These are phyloP conservation scores for Omphalea diandra DNA, from an alignment of 441 rosid species.

Conservation along the genomic window DNA sequence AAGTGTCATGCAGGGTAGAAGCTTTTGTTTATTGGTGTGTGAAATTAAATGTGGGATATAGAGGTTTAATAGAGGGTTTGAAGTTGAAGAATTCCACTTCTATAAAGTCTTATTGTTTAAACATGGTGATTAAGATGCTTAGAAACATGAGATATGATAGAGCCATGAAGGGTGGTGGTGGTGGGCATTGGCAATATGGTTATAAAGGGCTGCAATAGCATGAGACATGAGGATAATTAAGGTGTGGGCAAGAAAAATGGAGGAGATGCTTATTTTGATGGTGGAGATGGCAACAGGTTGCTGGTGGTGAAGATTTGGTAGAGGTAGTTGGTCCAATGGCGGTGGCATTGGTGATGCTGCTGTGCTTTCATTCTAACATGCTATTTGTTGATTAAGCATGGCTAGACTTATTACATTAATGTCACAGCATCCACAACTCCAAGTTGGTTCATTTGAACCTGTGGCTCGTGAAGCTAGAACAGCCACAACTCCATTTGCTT, in stretches of 20 bases:
- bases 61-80: too few relatives aligned
- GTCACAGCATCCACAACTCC: too few relatives aligned
- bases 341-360: not conserved
- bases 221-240: too few relatives aligned
- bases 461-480: too few relatives aligned
- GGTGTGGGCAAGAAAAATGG: too few relatives aligned
- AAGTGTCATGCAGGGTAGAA: not conserved
- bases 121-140: not conserved
- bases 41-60: not conserved
- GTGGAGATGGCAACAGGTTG: not conserved
- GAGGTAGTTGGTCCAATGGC: not conserved
- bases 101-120: not conserved
- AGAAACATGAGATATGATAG: not conserved
- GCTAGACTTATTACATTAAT: too few relatives aligned
- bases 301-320: too few relatives aligned
- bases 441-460: too few relatives aligned
- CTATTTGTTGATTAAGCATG: too few relatives aligned
- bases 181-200: not conserved
- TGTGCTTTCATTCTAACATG: too few relatives aligned
- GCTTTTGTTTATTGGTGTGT: not conserved
- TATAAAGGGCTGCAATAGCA: not conserved
- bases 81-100: not conserved
- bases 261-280: not conserved
- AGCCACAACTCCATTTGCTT: too few relatives aligned
- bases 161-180: not conserved